Base-by-base conservation (phyloP, 1,284 basidiomycete species). In the Irpex sp. region DNA sequence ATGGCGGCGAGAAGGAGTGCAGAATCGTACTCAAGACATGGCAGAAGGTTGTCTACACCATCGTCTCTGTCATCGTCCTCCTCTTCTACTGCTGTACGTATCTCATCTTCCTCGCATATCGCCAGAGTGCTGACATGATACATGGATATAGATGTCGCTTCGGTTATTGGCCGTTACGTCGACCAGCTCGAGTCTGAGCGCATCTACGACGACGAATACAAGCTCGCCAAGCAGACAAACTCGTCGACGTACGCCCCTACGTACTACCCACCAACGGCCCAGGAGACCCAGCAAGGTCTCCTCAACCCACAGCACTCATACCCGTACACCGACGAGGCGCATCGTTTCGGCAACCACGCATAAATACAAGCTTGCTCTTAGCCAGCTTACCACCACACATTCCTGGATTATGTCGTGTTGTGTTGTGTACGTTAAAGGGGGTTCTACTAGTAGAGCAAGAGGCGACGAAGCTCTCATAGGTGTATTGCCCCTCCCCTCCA, bases 71-170 rank as follows among this genome's bases (percentile, higher is more conserved):
- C 51, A 57, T 83, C 43, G 72, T 75, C 50, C 81, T 84, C 79
- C 66, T 85, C 55, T 67, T 85, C 58, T 74, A 83, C 67, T 75
- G 83, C 54, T 86, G 84, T 85, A 68, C 62, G 81, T 79, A 13
- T 5, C 39, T 50, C 49, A n/a, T 19, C 17, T 50, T 3, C 26
- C 26, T 26, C 26, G 26, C 2, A 26, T 26, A 26, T 26, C 26
- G 4, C 3, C 26, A 26, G 26, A 26, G 26, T 26, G 4, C 26
- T 26, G 26, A 26, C 3, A 26, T 26, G 4, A 26, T 3, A 26
- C 60, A 55, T 37, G 51, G 15, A 3, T 39, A n/a, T 65, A 75
- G 73, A 72, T 59, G 70, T 75, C 61, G 71, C 72, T 31, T 63
- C 69, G 50, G 66, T 71, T 63, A 72, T 75, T 62, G 67, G 72